These are phyloP conservation scores for Coniferiporia weirii DNA, from an alignment of 1,284 basidiomycete species.

Conservation along the genomic window DNA sequence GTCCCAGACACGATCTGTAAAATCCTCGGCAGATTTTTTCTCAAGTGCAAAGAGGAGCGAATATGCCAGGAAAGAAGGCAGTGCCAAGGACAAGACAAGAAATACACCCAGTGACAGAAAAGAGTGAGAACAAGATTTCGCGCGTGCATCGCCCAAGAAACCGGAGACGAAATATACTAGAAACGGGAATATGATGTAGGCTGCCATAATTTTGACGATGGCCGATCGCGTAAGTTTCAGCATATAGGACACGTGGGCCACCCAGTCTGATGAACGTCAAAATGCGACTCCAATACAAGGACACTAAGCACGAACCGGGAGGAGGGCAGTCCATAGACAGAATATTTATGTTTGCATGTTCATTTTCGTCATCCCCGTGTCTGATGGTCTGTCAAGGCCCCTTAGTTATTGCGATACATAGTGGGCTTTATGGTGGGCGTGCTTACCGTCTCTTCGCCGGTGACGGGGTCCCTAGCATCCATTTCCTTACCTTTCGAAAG, in stretches of 20 bases:
- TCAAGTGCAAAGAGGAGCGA: conserved; percentile 28
- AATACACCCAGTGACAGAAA: not conserved
- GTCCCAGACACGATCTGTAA: conserved; percentile 33
- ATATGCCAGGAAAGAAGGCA: conserved; percentile 27
- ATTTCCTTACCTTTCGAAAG: conserved; percentile 19
- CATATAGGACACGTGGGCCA: conserved; percentile 25
- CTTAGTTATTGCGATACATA: no score
- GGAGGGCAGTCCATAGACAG: conserved; percentile 29
- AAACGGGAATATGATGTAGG: conserved; percentile 22
- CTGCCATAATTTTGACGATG: conserved; percentile 24
- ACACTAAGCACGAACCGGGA: conserved; percentile 24
- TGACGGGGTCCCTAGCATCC: conserved; percentile 19
- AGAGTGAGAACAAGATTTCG: conserved; percentile 23
- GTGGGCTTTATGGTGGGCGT: not conserved
- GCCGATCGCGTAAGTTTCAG: conserved; percentile 23
- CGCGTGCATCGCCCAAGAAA: conserved; percentile 25
- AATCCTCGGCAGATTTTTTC: conserved; percentile 27
- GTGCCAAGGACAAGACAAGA: conserved; percentile 22
- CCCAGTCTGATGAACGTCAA: conserved; percentile 26
- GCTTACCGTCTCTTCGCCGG: conserved; percentile 19
- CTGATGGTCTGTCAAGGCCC: conserved; percentile 6
- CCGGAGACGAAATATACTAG: not conserved
- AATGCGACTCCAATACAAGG: not conserved
- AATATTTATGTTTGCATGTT: conserved; percentile 25
- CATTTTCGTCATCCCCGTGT: conserved; percentile 9